A percentile compares a stretch with the other conserved stretches of the same genome.
These are phyloP conservation scores for Colletotrichum tropicicola DNA, from an alignment of 2,329 filamentous ascomycete genomes.

Conservation along the genomic window DNA sequence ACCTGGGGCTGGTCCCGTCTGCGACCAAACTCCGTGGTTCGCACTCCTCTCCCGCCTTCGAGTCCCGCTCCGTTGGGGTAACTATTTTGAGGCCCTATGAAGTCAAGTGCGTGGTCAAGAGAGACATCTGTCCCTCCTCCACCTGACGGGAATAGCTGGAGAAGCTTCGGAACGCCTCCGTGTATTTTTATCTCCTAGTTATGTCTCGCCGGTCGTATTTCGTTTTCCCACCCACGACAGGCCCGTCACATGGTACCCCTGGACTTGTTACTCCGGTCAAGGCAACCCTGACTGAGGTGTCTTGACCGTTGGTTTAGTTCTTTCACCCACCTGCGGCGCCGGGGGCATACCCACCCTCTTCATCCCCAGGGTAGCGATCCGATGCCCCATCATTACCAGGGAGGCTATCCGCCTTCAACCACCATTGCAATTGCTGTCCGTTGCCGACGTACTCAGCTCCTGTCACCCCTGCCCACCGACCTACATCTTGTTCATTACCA, in stretches of 20 bases:
- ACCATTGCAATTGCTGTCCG: neutral
- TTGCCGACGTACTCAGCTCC: conserved; percentile 14
- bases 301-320: neutral
- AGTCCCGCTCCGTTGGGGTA: neutral
- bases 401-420: neutral
- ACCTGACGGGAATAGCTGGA: neutral
- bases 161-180: neutral
- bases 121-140: neutral
- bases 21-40: neutral
- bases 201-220: conserved; percentile 20
- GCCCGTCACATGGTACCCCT: conserved; percentile 6
- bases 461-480: neutral
- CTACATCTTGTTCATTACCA: neutral
- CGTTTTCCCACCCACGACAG: conserved; percentile 7
- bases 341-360: neutral
- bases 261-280: conserved; percentile 7
- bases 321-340: neutral
- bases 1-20: neutral
- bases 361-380: conserved; percentile 3
- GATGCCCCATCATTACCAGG: neutral
- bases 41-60: neutral
- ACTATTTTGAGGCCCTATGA: neutral
- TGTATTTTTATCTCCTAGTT: conserved; percentile 3
- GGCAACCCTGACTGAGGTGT: neutral
- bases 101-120: neutral